Evolutionary conservation across 1,139 yeast species (phyloP).

Genomic region (Casaregolazyma suthepensis): DNA sequence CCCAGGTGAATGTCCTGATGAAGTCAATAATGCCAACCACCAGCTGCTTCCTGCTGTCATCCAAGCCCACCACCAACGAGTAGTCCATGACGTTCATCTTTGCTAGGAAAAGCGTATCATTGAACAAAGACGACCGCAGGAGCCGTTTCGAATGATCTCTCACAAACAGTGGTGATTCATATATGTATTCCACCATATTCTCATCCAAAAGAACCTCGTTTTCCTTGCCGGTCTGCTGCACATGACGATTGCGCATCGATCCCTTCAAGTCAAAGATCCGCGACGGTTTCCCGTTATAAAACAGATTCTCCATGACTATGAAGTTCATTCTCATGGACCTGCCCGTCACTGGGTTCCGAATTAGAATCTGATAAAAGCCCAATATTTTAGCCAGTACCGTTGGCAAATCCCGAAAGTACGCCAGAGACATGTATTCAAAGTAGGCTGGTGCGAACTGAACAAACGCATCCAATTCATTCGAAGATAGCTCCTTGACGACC

Average conservation of each 20-base stretch:
- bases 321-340: conserved; percentile 82
- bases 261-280: conserved; percentile 95
- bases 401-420: conserved; percentile 88
- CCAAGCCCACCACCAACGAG: conserved; percentile 89
- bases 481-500: conserved; percentile 83
- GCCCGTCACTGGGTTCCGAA: conserved; percentile 69
- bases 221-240: conserved; percentile 90
- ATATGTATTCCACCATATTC: conserved; percentile 96
- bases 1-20: conserved; percentile 97
- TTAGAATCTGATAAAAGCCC: conserved; percentile 92
- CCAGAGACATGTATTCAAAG: conserved; percentile 93
- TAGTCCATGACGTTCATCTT: conserved; percentile 99
- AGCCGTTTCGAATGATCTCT: conserved; percentile 85
- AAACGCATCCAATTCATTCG: conserved; percentile 86
- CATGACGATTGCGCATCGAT: conserved; percentile 95
- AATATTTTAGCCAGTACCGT: conserved; percentile 91
- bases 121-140: conserved; percentile 82
- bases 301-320: conserved; percentile 91
- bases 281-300: conserved; percentile 75
- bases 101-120: conserved; percentile 87
- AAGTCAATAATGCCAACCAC: conserved; percentile 96
- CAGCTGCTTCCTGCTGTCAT: conserved; percentile 58
- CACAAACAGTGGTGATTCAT: conserved; percentile 92
- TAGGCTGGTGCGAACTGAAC: conserved; percentile 94
- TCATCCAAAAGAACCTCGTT: conserved; percentile 94